Percentiles rank a stretch among this genome's conserved stretches.
phyloP scores from a whole-genome alignment of 148 eudicot genomes.

The Pharnaceum exiguum region DNA sequence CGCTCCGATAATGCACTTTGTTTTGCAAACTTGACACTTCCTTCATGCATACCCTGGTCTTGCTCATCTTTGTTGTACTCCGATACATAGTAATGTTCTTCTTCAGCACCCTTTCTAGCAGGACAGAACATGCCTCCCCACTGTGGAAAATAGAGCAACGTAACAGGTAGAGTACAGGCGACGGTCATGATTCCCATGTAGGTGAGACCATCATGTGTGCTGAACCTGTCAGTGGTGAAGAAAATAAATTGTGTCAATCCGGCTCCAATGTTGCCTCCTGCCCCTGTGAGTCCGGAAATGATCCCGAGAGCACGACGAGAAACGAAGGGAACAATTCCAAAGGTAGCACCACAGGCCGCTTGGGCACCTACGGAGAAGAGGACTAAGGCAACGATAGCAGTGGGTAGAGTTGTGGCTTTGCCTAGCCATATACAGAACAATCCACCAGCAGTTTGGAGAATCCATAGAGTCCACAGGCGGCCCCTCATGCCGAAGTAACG shows the following conservation, averaged over 20 bases:
- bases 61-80: slow-evolving; percentile 47
- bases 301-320: slow-evolving; percentile 43
- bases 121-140: slow-evolving; percentile 56
- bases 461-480: slow-evolving; percentile 74
- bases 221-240: slow-evolving; percentile 20
- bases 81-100: slow-evolving; percentile 35
- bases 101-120: slow-evolving; percentile 18
- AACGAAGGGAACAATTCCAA: slow-evolving; percentile 51
- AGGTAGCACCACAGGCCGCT: slow-evolving; percentile 56
- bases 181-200: slow-evolving; percentile 51
- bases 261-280: slow-evolving; percentile 49
- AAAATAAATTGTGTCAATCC: slow-evolving; percentile 49
- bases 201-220: slow-evolving; percentile 24
- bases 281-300: slow-evolving; percentile 50
- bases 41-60: slow-evolving; percentile 43
- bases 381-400: slow-evolving; percentile 28
- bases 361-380: slow-evolving; percentile 50
- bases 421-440: slow-evolving; percentile 60
- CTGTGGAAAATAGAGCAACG: slow-evolving; percentile 46
- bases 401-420: slow-evolving; percentile 24
- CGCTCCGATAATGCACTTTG: slow-evolving; percentile 38
- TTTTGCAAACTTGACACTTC: slow-evolving; percentile 45
- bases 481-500: slow-evolving; percentile 75
- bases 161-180: slow-evolving; percentile 41
- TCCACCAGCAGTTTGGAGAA: slow-evolving; percentile 68